Base-by-base conservation (phyloP, 139 green algal species). In the Auxenochlorella pyrenoidosa region DNA sequence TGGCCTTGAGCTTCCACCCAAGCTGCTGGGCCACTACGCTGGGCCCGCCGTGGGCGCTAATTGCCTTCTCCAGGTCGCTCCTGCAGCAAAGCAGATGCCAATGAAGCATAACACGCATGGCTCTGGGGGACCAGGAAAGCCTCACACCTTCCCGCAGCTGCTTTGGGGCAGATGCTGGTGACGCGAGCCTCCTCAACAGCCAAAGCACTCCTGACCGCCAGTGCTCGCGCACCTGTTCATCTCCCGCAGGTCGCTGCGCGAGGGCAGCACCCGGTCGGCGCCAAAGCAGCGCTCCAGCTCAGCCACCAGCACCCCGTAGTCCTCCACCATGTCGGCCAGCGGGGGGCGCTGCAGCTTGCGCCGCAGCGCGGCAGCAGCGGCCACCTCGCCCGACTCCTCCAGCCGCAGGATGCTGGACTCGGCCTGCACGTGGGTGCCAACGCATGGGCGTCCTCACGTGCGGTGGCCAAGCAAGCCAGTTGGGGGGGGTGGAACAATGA, bases 11-110 rank as follows among this genome's bases (percentile, higher is more conserved):
- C 63, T 83, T 38, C 93, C 93, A 95, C 18, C 93, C 92, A 26
- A 95, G 88, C 44, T 65, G 54, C n/a, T 88, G 63, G 5, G 88
- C 88, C 22, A 95, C 93, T n/a, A 34, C 71, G 6, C 38, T 43
- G 32, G 73, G 66, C 58, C 92, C 92, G 28, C 93, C 93, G 86
- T 95, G 93, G 1, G 87, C 83, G 10, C 75, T 75, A 18, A 96
- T 92, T 5, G 93, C 93, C 51, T 93, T 92, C 66, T 93, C 90
- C 28, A 94, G 59, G 40, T 95, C 88, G 28, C 88, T 86, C 79
- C 90, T 91, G 88, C 44, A 44, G 34, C 19, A 12, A 54, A 43
- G 72, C 5, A 41, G 41, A 34, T 26, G 75, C 34, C 3, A 47
- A 59, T 32, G 63, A 47, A 0, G 26, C 63, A 59, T 76, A 73